Percentiles rank a stretch among this genome's conserved stretches.
phyloP scores from a whole-genome alignment of 1,284 basidiomycete genomes.

The Ganoderma multipileum region DNA sequence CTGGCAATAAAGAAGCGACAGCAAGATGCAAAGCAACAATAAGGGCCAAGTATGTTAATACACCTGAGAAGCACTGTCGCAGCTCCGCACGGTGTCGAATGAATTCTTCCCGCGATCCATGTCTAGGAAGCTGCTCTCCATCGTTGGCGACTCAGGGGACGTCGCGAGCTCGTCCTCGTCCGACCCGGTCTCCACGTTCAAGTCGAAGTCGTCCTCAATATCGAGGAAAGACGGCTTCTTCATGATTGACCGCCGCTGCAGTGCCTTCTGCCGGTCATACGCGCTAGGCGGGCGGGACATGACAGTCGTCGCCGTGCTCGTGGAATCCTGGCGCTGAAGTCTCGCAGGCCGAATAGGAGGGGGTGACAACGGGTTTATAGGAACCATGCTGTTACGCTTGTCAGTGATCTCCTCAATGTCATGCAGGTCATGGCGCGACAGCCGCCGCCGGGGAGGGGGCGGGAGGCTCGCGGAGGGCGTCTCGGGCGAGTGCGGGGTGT shows the following conservation, averaged over 20 bases:
- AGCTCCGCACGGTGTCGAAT: slow-evolving; percentile 63
- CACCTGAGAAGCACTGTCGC: slow-evolving; percentile 39
- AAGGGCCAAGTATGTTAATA: slow-evolving; percentile 30
- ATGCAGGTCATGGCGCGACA: slow-evolving; percentile 28
- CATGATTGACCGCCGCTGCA: slow-evolving; percentile 50
- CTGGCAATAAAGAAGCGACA: slow-evolving; percentile 9
- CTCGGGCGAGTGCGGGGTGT: slow-evolving; percentile 30
- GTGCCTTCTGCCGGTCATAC: slow-evolving; percentile 36
- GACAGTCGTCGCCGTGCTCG: slow-evolving; percentile 17
- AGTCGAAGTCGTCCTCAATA: slow-evolving; percentile 56
- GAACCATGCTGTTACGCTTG: slow-evolving; percentile 42
- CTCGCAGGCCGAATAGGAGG: slow-evolving; percentile 39
- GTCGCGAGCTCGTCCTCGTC: slow-evolving; percentile 24
- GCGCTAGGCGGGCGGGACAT: slow-evolving; percentile 37
- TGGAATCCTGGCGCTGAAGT: slow-evolving; percentile 24
- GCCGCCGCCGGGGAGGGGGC: slow-evolving; percentile 45
- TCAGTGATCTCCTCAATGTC: slow-evolving; percentile 28
- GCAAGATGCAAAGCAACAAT: slow-evolving; percentile 13
- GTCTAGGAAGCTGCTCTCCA: slow-evolving; percentile 67
- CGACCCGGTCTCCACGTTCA: slow-evolving; percentile 42
- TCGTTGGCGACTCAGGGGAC: slow-evolving; percentile 29
- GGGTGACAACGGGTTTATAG: slow-evolving; percentile 45
- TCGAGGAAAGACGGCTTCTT: slow-evolving; percentile 76
- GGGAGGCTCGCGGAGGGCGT: slow-evolving; percentile 37
- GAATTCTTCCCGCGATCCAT: slow-evolving; percentile 62